These are phyloP conservation scores for Cryphonectria japonica DNA, from an alignment of 2,329 filamentous ascomycete species.

Conservation along the genomic window DNA sequence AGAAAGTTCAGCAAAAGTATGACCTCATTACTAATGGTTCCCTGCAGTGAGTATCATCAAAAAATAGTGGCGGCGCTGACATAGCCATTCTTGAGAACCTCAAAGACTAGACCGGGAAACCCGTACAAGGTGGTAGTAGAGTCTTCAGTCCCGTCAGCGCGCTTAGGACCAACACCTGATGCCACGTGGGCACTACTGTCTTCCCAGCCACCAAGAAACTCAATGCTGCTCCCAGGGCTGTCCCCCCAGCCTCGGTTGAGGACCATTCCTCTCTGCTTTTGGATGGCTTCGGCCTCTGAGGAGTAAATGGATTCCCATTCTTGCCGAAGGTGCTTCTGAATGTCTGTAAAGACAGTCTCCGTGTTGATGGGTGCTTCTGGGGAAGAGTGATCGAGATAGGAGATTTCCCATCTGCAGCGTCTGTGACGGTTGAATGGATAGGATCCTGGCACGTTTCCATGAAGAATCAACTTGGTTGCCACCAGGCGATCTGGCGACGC, in stretches of 20 bases:
- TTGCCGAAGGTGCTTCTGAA: slow-evolving; percentile 69
- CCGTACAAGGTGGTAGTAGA: slow-evolving; percentile 84
- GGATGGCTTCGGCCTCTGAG: slow-evolving; percentile 54
- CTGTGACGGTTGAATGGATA: slow-evolving; percentile 97
- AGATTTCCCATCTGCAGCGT: slow-evolving; percentile 83
- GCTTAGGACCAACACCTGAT: slow-evolving; percentile 52
- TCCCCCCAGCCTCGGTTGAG: slow-evolving; percentile 90
- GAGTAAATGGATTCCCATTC: slow-evolving; percentile 72
- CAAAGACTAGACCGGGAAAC: slow-evolving; percentile 92
- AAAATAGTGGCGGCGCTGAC: slow-evolving; percentile 88
- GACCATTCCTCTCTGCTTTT: slow-evolving; percentile 75
- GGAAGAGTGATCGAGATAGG: slow-evolving; percentile 55
- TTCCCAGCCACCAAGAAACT: slow-evolving; percentile 85
- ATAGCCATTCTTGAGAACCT: slow-evolving; percentile 89
- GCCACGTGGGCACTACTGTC: slow-evolving; percentile 61
- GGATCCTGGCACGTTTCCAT: slow-evolving; percentile 92
- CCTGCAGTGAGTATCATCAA: not conserved
- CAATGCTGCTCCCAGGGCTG: slow-evolving; percentile 86
- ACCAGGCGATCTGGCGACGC: slow-evolving; percentile 69
- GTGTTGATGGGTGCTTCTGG: slow-evolving; percentile 62
- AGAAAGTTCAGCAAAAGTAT: not conserved
- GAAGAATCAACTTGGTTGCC: slow-evolving; percentile 88
- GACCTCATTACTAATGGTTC: not conserved
- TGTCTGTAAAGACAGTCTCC: slow-evolving; percentile 76
- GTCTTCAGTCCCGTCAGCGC: slow-evolving; percentile 58